Conservation (phyloP, 495 filamentous ascomycete genomes). For the Arthonia radiata region DNA sequence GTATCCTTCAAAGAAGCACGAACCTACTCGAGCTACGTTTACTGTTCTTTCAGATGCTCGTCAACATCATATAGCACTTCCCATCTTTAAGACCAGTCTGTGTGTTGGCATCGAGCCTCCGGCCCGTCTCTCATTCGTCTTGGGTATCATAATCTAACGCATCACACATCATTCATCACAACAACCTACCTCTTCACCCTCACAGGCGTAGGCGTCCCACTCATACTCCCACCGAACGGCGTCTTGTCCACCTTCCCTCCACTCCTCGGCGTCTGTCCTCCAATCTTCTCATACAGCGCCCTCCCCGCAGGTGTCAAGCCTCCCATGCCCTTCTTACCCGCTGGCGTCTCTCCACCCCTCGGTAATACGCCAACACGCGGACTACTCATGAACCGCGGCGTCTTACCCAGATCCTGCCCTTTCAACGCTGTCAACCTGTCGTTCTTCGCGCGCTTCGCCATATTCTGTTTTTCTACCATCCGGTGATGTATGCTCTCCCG, state of each 20-base stretch:
- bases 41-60: no score
- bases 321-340: slow-evolving; percentile 18
- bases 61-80: no score
- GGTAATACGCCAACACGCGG: slow-evolving; percentile 27
- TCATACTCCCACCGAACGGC: slow-evolving; percentile 11
- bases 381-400: slow-evolving; percentile 56
- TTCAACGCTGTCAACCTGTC: slow-evolving; percentile 17
- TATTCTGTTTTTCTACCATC: slow-evolving; percentile 57
- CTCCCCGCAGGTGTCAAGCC: slow-evolving; percentile 59
- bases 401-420: slow-evolving; percentile 20
- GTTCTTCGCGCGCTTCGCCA: slow-evolving; percentile 37
- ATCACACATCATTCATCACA: slow-evolving; percentile 25
- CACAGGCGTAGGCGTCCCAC: slow-evolving; percentile 18
- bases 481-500: slow-evolving; percentile 68
- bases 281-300: slow-evolving; percentile 46
- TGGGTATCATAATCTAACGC: no score
- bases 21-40: no score
- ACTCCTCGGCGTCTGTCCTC: slow-evolving; percentile 14
- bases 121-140: no score
- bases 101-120: no score
- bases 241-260: slow-evolving; percentile 21
- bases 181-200: slow-evolving; percentile 9
- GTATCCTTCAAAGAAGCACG: no score
- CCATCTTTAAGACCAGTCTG: no score
- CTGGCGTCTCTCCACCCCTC: slow-evolving; percentile 4